phyloP scores from a whole-genome alignment of 495 filamentous ascomycete species.

The Xylaria flabelliformis region DNA sequence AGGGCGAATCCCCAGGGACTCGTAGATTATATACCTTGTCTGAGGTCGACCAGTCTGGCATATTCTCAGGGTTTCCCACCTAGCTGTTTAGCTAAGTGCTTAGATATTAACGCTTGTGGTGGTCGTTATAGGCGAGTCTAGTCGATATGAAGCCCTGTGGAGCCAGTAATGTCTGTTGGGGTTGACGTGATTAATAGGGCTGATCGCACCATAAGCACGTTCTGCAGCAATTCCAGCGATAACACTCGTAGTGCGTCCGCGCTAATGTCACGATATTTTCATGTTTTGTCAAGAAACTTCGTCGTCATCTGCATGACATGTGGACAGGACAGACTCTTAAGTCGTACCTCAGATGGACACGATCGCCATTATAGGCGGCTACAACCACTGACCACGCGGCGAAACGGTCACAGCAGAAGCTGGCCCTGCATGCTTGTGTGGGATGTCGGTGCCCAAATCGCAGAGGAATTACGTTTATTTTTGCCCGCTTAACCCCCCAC shows the following conservation, averaged over 20 bases:
- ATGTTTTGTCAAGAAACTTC: conserved; percentile 1
- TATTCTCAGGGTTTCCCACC: conserved; percentile 18
- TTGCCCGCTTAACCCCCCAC: conserved; percentile 9
- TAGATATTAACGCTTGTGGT: conserved; percentile 34
- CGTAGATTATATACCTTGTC: conserved; percentile 20
- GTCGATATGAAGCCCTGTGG: conserved; percentile 35
- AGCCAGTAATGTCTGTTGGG: conserved; percentile 39
- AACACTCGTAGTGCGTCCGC: conserved; percentile 4
- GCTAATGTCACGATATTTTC: neutral
- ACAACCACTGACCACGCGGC: neutral
- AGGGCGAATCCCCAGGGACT: neutral
- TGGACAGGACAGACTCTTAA: neutral
- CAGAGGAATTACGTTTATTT: conserved; percentile 22
- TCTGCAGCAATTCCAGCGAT: conserved; percentile 18
- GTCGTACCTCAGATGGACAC: neutral
- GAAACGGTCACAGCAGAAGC: conserved; percentile 2
- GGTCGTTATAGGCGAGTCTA: conserved; percentile 33
- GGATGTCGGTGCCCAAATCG: conserved; percentile 13
- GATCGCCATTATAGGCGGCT: conserved; percentile 3
- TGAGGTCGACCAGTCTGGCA: neutral
- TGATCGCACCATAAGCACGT: conserved; percentile 38
- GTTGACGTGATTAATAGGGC: conserved; percentile 42
- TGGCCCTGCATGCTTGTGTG: conserved; percentile 1
- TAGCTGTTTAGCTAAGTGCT: conserved; percentile 20
- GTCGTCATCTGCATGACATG: conserved; percentile 9